Evolutionary conservation across 176 grass and related monocot genomes (phyloP).

Genomic region (Luzula sylvatica): DNA sequence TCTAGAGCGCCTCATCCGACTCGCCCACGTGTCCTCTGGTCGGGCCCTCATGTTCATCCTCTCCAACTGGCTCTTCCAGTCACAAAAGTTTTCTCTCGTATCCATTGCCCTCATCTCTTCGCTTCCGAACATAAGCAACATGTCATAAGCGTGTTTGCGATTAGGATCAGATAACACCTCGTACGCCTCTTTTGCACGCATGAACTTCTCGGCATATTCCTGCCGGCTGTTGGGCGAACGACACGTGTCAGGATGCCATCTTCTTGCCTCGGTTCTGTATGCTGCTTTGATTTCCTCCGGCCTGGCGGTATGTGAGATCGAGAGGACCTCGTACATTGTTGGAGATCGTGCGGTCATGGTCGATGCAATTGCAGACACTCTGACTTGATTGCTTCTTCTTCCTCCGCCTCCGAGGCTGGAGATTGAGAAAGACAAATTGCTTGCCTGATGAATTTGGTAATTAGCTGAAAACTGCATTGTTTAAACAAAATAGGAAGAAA

Average conservation of each 20-base stretch:
- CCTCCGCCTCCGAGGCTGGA: not conserved
- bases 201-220: conserved; percentile 45
- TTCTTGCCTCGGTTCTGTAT: conserved; percentile 46
- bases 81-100: conserved; percentile 12
- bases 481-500: not conserved
- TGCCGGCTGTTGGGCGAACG: conserved; percentile 6
- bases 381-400: not conserved
- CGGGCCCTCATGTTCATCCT: conserved; percentile 33
- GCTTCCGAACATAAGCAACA: conserved; percentile 36
- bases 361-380: not conserved
- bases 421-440: not conserved
- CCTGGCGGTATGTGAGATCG: conserved; percentile 35
- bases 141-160: conserved; percentile 51
- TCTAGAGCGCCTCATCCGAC: conserved; percentile 31
- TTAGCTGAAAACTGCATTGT: not conserved
- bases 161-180: conserved; percentile 73
- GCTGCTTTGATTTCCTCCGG: conserved; percentile 70
- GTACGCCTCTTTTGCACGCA: conserved; percentile 59
- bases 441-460: not conserved
- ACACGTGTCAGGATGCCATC: conserved; percentile 83
- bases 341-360: not conserved
- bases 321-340: conserved; percentile 74
- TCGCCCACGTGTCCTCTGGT: conserved; percentile 45
- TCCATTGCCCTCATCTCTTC: not conserved
- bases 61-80: conserved; percentile 50